Evolutionary conservation across 2,329 filamentous ascomycete species (phyloP).

Genomic region (Incumbomyces delicatus): DNA sequence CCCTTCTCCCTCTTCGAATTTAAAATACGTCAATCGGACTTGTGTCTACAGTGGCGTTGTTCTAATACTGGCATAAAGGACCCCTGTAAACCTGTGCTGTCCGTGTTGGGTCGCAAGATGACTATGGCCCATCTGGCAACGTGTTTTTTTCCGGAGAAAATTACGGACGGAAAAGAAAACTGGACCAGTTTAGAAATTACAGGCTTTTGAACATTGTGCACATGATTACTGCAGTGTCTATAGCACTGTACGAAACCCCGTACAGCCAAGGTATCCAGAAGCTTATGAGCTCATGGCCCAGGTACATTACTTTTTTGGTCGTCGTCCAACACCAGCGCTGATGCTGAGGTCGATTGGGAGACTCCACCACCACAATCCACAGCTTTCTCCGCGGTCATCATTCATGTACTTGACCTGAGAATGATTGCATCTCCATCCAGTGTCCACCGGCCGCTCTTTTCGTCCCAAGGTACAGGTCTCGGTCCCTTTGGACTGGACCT

Average conservation of each 20-base stretch:
- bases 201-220: no score
- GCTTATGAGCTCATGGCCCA: background rate
- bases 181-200: no score
- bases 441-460: background rate
- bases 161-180: no score
- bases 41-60: no score
- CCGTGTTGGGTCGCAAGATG: no score
- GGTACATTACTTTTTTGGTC: background rate
- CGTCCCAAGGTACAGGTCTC: background rate
- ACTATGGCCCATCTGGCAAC: no score
- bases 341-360: background rate
- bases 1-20: no score
- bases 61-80: no score
- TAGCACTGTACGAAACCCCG: background rate
- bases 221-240: no score
- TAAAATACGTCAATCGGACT: no score
- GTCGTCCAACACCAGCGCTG: conserved; percentile 3
- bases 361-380: background rate
- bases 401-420: background rate
- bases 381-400: background rate
- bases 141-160: no score
- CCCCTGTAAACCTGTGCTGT: no score
- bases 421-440: background rate
- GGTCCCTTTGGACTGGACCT: background rate
- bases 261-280: background rate